phyloP scores from a whole-genome alignment of 164 flowering plant species.

The Kingdonia uniflora region DNA sequence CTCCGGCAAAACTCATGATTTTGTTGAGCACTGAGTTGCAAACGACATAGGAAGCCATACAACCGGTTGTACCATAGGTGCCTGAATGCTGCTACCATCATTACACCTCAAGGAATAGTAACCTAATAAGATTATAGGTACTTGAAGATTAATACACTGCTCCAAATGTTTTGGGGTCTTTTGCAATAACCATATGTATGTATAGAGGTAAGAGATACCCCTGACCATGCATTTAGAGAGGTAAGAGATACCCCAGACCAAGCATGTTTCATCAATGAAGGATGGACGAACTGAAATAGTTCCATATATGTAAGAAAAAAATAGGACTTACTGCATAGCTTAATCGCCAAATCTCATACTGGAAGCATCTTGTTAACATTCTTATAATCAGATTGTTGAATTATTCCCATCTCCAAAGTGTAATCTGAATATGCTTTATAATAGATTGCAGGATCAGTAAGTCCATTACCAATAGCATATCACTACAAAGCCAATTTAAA shows the following conservation, averaged over 20 bases:
- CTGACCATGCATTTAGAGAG: no score
- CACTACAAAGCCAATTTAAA: slow-evolving; percentile 37
- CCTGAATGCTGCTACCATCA: slow-evolving; percentile 24
- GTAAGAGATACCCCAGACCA: no score
- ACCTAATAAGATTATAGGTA: no score
- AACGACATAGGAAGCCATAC: slow-evolving; percentile 31
- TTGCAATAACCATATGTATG: no score
- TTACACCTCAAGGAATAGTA: no score
- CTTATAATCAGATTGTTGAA: slow-evolving; percentile 38
- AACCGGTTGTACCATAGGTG: slow-evolving; percentile 28
- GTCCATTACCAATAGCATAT: slow-evolving; percentile 85
- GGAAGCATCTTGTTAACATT: slow-evolving; percentile 34
- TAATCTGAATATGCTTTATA: slow-evolving; percentile 69
- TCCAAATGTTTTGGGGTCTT: no score
- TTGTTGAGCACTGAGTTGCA: slow-evolving; percentile 44
- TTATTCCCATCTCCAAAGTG: slow-evolving; percentile 50
- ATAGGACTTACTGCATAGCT: slow-evolving; percentile 42
- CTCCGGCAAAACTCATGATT: slow-evolving; percentile 38
- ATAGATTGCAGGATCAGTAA: slow-evolving; percentile 66
- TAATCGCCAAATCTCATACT: slow-evolving; percentile 38
- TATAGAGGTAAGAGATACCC: no score
- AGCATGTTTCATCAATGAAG: no score
- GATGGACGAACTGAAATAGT: no score
- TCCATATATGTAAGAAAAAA: neutral
- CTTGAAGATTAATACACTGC: no score